Conservation (phyloP, 352 stramenopile species). For the Thraustotheca clavata region DNA sequence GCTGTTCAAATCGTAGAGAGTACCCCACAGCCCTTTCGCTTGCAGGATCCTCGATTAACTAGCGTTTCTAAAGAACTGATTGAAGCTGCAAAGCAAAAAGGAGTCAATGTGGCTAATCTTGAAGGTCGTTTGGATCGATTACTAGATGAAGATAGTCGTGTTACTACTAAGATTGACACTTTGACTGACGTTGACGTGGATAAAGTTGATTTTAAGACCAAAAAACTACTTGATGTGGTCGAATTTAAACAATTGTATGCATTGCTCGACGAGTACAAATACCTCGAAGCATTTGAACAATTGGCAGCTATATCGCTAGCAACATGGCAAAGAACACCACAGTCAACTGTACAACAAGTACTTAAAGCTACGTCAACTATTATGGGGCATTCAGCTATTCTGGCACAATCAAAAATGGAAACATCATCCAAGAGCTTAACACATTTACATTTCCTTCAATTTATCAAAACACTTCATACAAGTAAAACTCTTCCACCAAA, state of each 20-base stretch:
- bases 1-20: constrained; percentile 13
- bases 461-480: background rate
- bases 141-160: constrained; percentile 3
- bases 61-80: background rate
- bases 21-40: constrained; percentile 11
- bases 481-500: constrained; percentile 10
- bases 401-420: background rate
- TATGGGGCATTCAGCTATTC: background rate
- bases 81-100: background rate
- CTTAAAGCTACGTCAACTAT: background rate
- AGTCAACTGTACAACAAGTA: background rate
- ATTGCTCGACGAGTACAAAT: background rate
- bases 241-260: constrained; percentile 5
- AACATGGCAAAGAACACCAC: constrained; percentile 11
- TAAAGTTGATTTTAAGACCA: background rate
- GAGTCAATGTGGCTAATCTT: background rate
- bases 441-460: background rate
- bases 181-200: background rate
- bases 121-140: constrained; percentile 3
- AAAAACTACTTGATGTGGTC: background rate
- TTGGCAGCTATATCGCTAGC: background rate
- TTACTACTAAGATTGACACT: background rate
- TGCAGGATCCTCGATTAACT: constrained; percentile 6
- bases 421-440: background rate
- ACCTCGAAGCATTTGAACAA: constrained; percentile 9